phyloP scores from a whole-genome alignment of 208 protist species.

The Leishmania mexicana region DNA sequence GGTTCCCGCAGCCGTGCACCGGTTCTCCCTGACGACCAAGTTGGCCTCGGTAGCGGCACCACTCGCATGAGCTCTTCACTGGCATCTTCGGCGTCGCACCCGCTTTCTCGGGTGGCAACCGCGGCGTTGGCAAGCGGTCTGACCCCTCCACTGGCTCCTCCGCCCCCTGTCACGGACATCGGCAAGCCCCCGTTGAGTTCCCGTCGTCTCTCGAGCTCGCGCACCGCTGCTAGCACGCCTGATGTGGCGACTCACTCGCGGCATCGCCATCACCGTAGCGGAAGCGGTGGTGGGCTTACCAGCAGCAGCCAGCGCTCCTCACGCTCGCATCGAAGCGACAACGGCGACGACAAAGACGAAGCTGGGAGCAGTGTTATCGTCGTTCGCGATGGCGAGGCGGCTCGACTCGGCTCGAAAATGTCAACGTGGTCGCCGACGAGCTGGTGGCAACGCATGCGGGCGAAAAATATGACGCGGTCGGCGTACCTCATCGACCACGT shows the following conservation, averaged over 20 bases:
- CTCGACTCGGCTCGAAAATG: background rate
- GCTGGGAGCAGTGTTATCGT: slow-evolving; percentile 18
- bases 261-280: slow-evolving; percentile 25
- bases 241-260: slow-evolving; percentile 5
- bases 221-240: background rate
- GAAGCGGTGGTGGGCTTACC: slow-evolving; percentile 25
- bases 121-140: slow-evolving; percentile 14
- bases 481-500: slow-evolving; percentile 59
- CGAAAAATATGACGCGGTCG: slow-evolving; percentile 41
- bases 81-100: slow-evolving; percentile 15
- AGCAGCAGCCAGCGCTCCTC: slow-evolving; percentile 21
- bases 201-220: slow-evolving; percentile 26
- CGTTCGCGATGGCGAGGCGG: slow-evolving; percentile 17
- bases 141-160: slow-evolving; percentile 27
- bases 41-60: background rate
- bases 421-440: slow-evolving; percentile 18
- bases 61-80: slow-evolving; percentile 4
- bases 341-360: slow-evolving; percentile 8
- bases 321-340: slow-evolving; percentile 7
- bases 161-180: slow-evolving; percentile 31
- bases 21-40: background rate
- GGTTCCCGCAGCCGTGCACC: slow-evolving; percentile 8
- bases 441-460: slow-evolving; percentile 31
- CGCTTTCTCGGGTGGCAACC: slow-evolving; percentile 13
- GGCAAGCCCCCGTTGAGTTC: slow-evolving; percentile 66